Percentiles rank a stretch among this genome's conserved stretches.
Conservation (phyloP, 75 land plant species). For the Ceratopteris richardii region DNA sequence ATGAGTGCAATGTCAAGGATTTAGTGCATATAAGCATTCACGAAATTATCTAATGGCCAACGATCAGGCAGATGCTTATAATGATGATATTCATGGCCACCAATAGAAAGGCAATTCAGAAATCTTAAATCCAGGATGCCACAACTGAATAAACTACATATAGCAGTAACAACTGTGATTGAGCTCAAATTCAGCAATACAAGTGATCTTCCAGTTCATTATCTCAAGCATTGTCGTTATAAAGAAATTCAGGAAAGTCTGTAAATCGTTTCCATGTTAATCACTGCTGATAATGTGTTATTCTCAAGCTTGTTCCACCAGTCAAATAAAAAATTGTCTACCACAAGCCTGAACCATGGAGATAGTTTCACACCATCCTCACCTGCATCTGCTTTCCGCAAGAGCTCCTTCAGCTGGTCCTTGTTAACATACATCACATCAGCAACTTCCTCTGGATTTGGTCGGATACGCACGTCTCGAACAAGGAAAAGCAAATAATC, state of each 20-base stretch:
- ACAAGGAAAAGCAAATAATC: conserved; percentile 91
- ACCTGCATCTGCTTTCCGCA: conserved; percentile 89
- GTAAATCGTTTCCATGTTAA: conserved; percentile 84
- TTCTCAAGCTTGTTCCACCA: conserved; percentile 95
- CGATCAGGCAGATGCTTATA: no score
- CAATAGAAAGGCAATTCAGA: no score
- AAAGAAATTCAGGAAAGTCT: conserved; percentile 53
- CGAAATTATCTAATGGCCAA: no score
- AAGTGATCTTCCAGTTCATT: no score
- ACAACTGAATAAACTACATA: no score
- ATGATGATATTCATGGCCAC: no score
- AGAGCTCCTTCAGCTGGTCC: conserved; percentile 68
- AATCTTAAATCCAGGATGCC: no score
- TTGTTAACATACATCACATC: conserved; percentile 79
- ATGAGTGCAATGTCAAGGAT: no score
- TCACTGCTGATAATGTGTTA: conserved; percentile 56
- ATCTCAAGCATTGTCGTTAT: no score
- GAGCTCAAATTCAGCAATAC: no score
- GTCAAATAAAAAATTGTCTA: conserved; percentile 80
- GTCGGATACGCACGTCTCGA: conserved; percentile 65
- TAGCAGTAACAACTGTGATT: no score
- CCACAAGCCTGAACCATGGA: conserved; percentile 96
- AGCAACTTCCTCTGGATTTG: conserved; percentile 98
- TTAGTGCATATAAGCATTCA: no score
- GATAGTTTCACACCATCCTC: conserved; percentile 86